A percentile compares a stretch with the other conserved stretches of the same genome.
Evolutionary conservation across 306 rosid genomes (phyloP).

Genomic region (Lathyrus oleraceus): DNA sequence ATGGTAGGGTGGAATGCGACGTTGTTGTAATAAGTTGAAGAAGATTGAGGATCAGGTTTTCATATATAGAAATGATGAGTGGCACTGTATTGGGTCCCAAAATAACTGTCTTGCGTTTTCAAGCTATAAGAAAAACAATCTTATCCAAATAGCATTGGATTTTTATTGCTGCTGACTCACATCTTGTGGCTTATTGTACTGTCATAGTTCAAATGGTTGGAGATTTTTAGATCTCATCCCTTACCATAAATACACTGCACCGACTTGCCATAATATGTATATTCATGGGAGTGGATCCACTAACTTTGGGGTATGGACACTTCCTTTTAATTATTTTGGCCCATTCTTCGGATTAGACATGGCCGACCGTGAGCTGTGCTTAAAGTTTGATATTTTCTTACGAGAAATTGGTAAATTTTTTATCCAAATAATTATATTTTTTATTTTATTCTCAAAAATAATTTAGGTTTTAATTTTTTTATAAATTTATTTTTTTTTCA

Average conservation of each 20-base stretch:
- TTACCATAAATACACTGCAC: neutral
- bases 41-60: neutral
- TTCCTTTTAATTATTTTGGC: too few species aligned
- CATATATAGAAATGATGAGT: neutral
- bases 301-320: too few species aligned
- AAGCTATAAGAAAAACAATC: neutral
- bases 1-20: neutral
- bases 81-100: neutral
- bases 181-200: neutral
- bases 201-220: neutral
- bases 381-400: too few species aligned
- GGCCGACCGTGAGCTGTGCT: too few species aligned
- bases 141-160: neutral
- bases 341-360: too few species aligned
- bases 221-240: neutral
- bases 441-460: too few species aligned
- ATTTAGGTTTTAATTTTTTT: too few species aligned
- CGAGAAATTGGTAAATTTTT: too few species aligned
- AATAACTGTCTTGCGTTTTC: neutral
- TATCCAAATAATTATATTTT: too few species aligned
- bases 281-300: too few species aligned
- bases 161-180: conserved; percentile 1
- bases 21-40: neutral
- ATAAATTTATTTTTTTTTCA: too few species aligned
- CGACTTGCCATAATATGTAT: neutral